A percentile compares a stretch with the other conserved stretches of the same genome.
phyloP scores from a whole-genome alignment of 2,329 filamentous ascomycete species.

The Penicillium sp. region DNA sequence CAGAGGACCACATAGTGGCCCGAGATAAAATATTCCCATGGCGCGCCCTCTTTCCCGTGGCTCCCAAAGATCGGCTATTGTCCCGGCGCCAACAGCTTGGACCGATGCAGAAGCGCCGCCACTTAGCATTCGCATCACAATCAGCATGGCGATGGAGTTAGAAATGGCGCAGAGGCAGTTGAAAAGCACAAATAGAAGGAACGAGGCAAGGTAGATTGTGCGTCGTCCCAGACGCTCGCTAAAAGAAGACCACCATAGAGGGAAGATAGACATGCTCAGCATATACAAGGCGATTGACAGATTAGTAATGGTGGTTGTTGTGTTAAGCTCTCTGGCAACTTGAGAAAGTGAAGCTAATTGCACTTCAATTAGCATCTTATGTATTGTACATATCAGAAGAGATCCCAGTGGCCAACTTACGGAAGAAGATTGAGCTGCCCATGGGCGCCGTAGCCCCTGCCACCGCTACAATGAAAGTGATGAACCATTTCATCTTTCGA shows the following conservation, averaged over 20 bases:
- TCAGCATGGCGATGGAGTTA: conserved; percentile 73
- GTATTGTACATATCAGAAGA: neutral
- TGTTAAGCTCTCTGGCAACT: conserved; percentile 65
- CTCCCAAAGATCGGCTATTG: conserved; percentile 82
- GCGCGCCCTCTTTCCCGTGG: conserved; percentile 71
- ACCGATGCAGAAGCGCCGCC: conserved; percentile 80
- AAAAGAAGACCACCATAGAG: conserved; percentile 85
- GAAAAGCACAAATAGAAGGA: conserved; percentile 72
- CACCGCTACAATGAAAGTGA: conserved; percentile 77
- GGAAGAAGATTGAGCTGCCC: conserved; percentile 82
- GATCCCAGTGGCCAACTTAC: conserved; percentile 53
- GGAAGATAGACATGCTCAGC: conserved; percentile 81
- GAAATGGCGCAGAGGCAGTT: conserved; percentile 71
- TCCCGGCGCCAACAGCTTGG: conserved; percentile 81
- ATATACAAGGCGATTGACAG: conserved; percentile 79
- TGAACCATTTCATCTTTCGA: conserved; percentile 77
- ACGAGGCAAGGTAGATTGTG: conserved; percentile 78
- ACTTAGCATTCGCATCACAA: conserved; percentile 73
- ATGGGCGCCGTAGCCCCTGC: conserved; percentile 79
- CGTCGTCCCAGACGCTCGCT: conserved; percentile 73
- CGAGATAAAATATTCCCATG: conserved; percentile 85
- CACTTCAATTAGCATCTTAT: neutral
- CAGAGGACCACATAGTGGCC: conserved; percentile 74
- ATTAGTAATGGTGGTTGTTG: conserved; percentile 70
- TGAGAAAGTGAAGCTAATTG: conserved; percentile 67